phyloP scores from a whole-genome alignment of 164 flowering plant genomes.

The Umbilicus rupestris region DNA sequence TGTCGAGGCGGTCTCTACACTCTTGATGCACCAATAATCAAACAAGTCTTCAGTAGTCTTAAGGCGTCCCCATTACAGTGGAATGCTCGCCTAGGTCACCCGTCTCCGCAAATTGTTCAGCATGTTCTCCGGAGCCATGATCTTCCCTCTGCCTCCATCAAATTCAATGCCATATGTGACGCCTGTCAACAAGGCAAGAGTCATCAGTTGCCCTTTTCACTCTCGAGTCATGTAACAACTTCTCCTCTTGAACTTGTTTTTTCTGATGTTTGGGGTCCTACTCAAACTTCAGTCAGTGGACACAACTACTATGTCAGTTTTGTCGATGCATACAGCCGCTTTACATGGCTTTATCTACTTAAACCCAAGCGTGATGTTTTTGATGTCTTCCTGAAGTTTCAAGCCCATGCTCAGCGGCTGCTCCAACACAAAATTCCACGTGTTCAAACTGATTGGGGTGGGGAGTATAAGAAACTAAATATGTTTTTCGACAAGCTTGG shows the following conservation, averaged over 20 bases:
- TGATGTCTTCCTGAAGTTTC: background rate
- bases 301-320: constrained; percentile 7
- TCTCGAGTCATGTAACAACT: background rate
- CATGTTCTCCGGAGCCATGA: background rate
- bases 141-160: background rate
- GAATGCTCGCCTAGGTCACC: background rate
- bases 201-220: background rate
- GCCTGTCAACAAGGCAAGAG: background rate
- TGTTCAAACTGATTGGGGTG: constrained; percentile 9
- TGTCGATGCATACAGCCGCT: background rate
- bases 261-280: constrained; percentile 12
- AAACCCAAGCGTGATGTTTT: background rate
- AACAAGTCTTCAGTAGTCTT: background rate
- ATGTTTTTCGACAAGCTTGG: background rate
- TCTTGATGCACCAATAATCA: background rate
- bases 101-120: background rate
- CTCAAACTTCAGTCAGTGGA: background rate
- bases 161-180: background rate
- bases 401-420: background rate
- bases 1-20: background rate
- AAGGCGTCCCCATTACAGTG: background rate
- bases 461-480: background rate
- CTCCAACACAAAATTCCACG: background rate
- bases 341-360: constrained; percentile 5
- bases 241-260: background rate